phyloP scores from a whole-genome alignment of 768 basidiomycete species.

The Russula vinacea region DNA sequence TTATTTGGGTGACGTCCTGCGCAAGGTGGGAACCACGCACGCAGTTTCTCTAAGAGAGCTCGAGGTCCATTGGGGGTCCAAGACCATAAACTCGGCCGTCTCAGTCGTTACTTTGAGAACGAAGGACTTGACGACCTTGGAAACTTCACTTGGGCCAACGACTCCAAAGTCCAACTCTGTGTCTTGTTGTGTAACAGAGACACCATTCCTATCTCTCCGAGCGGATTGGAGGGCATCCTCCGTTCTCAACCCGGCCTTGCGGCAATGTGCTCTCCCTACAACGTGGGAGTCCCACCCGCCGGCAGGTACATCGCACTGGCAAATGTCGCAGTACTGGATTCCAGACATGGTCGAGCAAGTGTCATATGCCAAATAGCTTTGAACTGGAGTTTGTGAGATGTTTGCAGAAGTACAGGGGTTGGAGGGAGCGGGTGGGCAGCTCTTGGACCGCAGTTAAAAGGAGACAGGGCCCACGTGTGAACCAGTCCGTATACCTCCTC shows the following conservation, averaged over 20 bases:
- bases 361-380: too few relatives aligned
- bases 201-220: slow-evolving; percentile 8
- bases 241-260: slow-evolving; percentile 5
- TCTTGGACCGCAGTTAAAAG: neutral
- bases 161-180: slow-evolving; percentile 12
- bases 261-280: slow-evolving; percentile 11
- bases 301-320: neutral
- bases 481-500: neutral
- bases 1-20: neutral
- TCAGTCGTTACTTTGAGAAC: neutral
- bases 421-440: neutral
- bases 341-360: neutral
- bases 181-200: slow-evolving; percentile 3
- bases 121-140: neutral
- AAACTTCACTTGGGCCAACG: neutral
- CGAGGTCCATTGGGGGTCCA: slow-evolving; percentile 18
- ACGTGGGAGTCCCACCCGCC: slow-evolving; percentile 7
- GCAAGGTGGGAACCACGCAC: slow-evolving; percentile 3
- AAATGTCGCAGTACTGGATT: neutral
- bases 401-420: neutral
- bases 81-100: slow-evolving; percentile 8
- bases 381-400: neutral
- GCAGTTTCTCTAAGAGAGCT: neutral
- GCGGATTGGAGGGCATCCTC: slow-evolving; percentile 4
- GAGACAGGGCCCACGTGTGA: neutral